Evolutionary conservation across 169 alveolate genomes (phyloP).

Genomic region (Eimeria acervulina): DNA sequence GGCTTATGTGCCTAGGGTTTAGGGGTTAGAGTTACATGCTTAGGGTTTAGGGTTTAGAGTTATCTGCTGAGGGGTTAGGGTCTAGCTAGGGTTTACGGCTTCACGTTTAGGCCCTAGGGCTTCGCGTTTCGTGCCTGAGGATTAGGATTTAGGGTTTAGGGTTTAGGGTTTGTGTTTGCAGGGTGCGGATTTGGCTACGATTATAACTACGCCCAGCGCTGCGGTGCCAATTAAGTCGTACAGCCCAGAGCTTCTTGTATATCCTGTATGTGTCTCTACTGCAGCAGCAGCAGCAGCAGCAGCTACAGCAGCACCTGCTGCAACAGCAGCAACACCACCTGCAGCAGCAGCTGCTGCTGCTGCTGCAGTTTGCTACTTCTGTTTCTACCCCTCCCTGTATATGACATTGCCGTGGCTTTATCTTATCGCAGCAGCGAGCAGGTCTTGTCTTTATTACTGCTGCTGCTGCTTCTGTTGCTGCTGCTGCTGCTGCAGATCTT

Average conservation of each 20-base stretch:
- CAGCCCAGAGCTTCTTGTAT: conserved; percentile 96
- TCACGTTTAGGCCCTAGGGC: too few relatives aligned
- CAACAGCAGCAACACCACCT: not conserved
- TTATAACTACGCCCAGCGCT: conserved; percentile 93
- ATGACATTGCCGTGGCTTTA: too few relatives aligned
- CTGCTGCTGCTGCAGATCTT: conserved; percentile 24
- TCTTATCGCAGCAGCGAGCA: not conserved
- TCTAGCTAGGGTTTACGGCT: conserved; percentile 90
- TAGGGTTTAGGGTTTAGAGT: too few relatives aligned
- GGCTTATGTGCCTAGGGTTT: too few relatives aligned
- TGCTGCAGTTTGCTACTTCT: not conserved
- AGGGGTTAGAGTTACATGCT: too few relatives aligned
- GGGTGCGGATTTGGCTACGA: conserved; percentile 96
- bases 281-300: not conserved
- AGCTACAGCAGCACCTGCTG: not conserved
- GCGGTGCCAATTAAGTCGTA: conserved; percentile 95
- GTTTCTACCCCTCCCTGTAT: not conserved
- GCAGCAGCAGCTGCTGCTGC: not conserved
- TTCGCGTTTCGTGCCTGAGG: too few relatives aligned
- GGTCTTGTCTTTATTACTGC: not conserved
- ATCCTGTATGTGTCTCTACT: conserved; percentile 86
- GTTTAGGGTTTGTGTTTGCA: not conserved
- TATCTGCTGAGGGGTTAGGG: conserved; percentile 91
- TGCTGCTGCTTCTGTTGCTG: conserved; percentile 1
- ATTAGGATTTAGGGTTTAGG: not conserved